phyloP scores from a whole-genome alignment of 2,329 filamentous ascomycete species.

The Sclerotinia glacialis region DNA sequence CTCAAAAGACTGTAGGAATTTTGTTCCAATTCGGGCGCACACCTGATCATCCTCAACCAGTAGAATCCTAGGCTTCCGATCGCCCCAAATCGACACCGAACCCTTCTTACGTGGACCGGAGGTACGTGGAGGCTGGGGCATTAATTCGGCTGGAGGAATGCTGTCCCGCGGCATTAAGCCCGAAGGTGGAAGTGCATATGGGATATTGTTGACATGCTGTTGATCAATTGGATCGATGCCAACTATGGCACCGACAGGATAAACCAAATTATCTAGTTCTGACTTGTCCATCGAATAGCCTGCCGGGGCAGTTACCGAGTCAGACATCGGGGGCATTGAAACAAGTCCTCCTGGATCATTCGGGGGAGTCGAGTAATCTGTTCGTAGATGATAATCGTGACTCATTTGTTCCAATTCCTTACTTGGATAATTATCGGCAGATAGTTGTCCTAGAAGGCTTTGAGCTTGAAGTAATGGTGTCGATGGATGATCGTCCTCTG shows the following conservation, averaged over 20 bases:
- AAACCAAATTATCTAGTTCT: slow-evolving; percentile 72
- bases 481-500: slow-evolving; percentile 58
- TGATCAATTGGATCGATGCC: slow-evolving; percentile 94
- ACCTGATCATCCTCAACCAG: slow-evolving; percentile 81
- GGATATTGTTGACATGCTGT: slow-evolving; percentile 92
- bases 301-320: slow-evolving; percentile 44
- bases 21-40: slow-evolving; percentile 65
- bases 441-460: slow-evolving; percentile 63
- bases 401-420: slow-evolving; percentile 64
- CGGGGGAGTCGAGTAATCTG: slow-evolving; percentile 38
- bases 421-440: slow-evolving; percentile 63
- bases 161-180: slow-evolving; percentile 45
- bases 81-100: slow-evolving; percentile 54
- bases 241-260: slow-evolving; percentile 85
- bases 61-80: slow-evolving; percentile 72
- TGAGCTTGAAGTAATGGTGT: slow-evolving; percentile 67
- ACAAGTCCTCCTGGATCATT: slow-evolving; percentile 32
- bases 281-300: slow-evolving; percentile 44
- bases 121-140: slow-evolving; percentile 39
- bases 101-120: slow-evolving; percentile 44
- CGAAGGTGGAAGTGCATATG: slow-evolving; percentile 70
- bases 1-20: slow-evolving; percentile 63
- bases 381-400: slow-evolving; percentile 38
- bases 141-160: slow-evolving; percentile 46
- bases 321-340: slow-evolving; percentile 43